Evolutionary conservation across 177 flowering plant species (phyloP), one percentile per base, ranked within the genome.

Genomic region (Vitis hybrid): DNA sequence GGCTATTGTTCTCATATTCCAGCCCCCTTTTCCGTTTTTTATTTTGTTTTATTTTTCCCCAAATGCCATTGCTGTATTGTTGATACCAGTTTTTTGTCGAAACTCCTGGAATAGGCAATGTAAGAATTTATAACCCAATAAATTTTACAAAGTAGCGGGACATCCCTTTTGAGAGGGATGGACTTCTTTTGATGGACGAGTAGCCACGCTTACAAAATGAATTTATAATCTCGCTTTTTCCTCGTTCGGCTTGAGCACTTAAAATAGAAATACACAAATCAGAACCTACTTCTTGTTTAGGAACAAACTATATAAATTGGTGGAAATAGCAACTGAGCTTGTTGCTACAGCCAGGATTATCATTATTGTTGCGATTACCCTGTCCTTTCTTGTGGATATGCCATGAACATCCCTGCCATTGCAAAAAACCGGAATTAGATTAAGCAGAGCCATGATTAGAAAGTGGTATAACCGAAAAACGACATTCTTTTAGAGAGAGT

Each of bases 351-450:
- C 97, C 69, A 90, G 64, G 2, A 83, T 18, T 33, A 92, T 76
- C 92, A 92, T 87, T 18, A 78, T 9, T 17, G 78, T 61, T 0
- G 94, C 90, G 15, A 86, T 53, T 4, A 83, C 73, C 77, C 78
- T 83, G n/a, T 94, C 97, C 47, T 65, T 75, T 31, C 64, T 66
- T 60, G 90, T 87, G 0, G 97, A 88, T 67, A 94, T 82, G 10
- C 85, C 85, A 67, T 85, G 86, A 57, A 84, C 79, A 78, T 94
- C 94, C 73, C 98, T 91, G 92, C 57, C 15, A 70, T 64, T 60
- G 12, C 13, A 31, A 72, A 59, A 50, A 56, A 44, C 6, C 28
- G 24, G 4, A 13, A 64, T 4, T 14, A 12, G 14, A 24, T 53
- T 54, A 14, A 44, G 64, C 53, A 61, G 55, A 61, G 3, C 55